These are phyloP conservation scores for Ricinus communis DNA, from an alignment of 345 rosid species.

Conservation along the genomic window DNA sequence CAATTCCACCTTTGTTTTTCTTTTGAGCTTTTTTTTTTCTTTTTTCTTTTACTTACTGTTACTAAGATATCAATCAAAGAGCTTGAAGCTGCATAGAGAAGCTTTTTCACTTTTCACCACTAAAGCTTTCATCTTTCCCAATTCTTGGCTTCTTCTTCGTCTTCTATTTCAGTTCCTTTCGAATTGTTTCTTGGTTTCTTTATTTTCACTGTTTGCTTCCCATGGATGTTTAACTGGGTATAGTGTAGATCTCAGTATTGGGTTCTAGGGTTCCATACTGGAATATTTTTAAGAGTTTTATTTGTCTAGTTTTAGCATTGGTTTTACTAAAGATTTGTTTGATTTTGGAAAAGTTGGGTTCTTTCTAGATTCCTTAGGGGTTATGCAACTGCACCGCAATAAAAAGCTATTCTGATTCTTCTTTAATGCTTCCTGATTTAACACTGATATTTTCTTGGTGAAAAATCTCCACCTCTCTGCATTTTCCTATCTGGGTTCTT, in stretches of 20 bases:
- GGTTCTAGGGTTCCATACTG: slow-evolving; percentile 25
- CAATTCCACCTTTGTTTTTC: slow-evolving; percentile 10
- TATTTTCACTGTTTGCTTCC: slow-evolving; percentile 15
- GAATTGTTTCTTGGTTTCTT: slow-evolving; percentile 19
- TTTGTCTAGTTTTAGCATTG: neutral
- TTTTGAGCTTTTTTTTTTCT: slow-evolving; percentile 15
- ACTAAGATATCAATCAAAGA: slow-evolving; percentile 14
- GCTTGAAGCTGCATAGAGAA: slow-evolving; percentile 16
- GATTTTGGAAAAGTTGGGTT: slow-evolving; percentile 31
- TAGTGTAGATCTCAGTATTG: slow-evolving; percentile 32
- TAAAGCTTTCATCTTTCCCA: slow-evolving; percentile 19
- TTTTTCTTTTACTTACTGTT: neutral
- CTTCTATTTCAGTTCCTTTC: neutral
- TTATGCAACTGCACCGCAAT: slow-evolving; percentile 27
- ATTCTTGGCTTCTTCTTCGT: neutral
- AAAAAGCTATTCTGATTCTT: slow-evolving; percentile 61
- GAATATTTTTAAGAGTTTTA: neutral
- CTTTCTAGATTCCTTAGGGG: slow-evolving; percentile 56
- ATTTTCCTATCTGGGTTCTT: slow-evolving; percentile 21
- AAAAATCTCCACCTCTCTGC: slow-evolving; percentile 35
- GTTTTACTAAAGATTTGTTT: slow-evolving; percentile 12
- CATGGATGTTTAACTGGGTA: slow-evolving; percentile 16
- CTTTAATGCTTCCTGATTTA: slow-evolving; percentile 49
- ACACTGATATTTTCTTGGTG: slow-evolving; percentile 38
- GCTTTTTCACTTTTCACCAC: slow-evolving; percentile 10